Evolutionary conservation across 257 asterid genomes (phyloP).

Genomic region (Ligustrum vulgare): DNA sequence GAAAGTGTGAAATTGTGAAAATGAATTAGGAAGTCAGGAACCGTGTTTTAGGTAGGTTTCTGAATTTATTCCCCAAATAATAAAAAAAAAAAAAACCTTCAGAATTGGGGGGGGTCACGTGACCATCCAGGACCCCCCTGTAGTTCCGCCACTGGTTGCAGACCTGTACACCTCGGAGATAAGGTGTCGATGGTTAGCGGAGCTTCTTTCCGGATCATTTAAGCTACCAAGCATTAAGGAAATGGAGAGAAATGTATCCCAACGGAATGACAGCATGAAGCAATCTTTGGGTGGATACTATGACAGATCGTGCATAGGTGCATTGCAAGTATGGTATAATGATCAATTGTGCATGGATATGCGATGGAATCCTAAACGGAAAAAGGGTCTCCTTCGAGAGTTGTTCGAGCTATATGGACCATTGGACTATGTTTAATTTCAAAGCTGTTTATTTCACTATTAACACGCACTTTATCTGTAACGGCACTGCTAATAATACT

Average conservation of each 20-base stretch:
- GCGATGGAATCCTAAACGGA: conserved; percentile 46
- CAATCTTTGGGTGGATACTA: conserved; percentile 33
- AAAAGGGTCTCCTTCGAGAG: conserved; percentile 39
- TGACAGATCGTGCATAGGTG: conserved; percentile 37
- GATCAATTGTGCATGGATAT: conserved; percentile 60
- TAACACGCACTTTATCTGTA: background rate
- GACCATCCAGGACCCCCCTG: no score
- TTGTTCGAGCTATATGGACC: conserved; percentile 55
- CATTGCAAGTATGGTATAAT: conserved; percentile 46
- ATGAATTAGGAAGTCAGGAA: no score
- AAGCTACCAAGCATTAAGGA: conserved; percentile 44
- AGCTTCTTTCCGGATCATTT: conserved; percentile 46
- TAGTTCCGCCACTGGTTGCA: no score
- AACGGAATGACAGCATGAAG: conserved; percentile 45
- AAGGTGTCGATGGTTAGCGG: conserved; percentile 45
- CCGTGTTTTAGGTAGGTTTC: no score
- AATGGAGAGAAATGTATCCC: conserved; percentile 40
- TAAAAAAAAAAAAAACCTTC: no score
- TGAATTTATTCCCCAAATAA: no score
- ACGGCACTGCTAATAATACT: background rate
- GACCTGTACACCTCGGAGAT: conserved; percentile 48
- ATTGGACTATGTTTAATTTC: conserved; percentile 32
- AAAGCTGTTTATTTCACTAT: background rate
- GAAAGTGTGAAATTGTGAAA: no score
- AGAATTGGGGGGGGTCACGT: no score